Percentiles rank a stretch among this genome's conserved stretches.
Evolutionary conservation across 768 basidiomycete genomes (phyloP).

Genomic region (Leccinum uliginosum): DNA sequence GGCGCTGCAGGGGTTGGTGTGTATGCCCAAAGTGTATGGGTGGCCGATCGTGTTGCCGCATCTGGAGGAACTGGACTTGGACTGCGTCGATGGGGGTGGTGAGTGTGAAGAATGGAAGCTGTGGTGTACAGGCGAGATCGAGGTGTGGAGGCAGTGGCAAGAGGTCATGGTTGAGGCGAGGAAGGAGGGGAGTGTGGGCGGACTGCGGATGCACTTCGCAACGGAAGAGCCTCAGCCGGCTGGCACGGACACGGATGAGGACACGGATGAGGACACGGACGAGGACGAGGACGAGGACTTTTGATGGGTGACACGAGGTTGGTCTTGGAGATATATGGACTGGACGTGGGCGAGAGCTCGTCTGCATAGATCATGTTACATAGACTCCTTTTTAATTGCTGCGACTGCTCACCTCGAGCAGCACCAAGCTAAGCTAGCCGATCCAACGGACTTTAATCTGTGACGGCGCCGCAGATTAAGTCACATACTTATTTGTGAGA

Average conservation of each 20-base stretch:
- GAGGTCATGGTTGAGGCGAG: not conserved
- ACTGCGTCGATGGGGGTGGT: slow-evolving; percentile 4
- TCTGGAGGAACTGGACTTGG: slow-evolving; percentile 13
- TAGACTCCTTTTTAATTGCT: no score
- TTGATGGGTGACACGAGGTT: not conserved
- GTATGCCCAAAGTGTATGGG: not conserved
- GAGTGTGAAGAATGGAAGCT: slow-evolving; percentile 3
- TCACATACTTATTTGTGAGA: no score
- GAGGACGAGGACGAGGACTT: not conserved
- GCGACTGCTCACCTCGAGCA: no score
- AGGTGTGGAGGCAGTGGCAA: slow-evolving; percentile 9
- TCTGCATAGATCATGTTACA: no score
- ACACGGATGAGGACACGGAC: no score
- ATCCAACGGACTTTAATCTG: no score
- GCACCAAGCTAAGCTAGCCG: no score
- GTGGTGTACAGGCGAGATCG: slow-evolving; percentile 12
- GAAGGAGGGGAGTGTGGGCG: not conserved
- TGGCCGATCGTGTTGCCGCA: slow-evolving; percentile 10
- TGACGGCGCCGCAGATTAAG: no score
- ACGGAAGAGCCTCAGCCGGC: not conserved
- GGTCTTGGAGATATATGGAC: not conserved
- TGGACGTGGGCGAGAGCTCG: no score
- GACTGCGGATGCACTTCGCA: not conserved
- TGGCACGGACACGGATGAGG: no score
- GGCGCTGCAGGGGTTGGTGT: slow-evolving; percentile 14